phyloP scores from a whole-genome alignment of 176 grass and related monocot genomes.

The Saccharum officinarum region DNA sequence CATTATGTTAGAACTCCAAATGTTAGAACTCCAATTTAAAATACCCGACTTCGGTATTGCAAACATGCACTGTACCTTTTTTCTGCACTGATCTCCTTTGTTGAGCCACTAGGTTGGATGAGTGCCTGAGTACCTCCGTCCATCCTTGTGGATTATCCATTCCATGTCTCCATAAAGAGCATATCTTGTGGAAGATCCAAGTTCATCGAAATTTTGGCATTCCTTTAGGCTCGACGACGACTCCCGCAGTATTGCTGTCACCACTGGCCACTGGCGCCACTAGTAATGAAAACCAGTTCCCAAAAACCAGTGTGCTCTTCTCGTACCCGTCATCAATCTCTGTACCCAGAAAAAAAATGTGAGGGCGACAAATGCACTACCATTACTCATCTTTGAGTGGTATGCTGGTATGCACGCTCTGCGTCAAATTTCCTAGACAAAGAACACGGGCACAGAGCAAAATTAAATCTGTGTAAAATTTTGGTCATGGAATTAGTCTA shows the following conservation, averaged over 20 bases:
- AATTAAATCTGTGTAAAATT: neutral
- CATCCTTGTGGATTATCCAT: neutral
- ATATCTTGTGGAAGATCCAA: conserved; percentile 27
- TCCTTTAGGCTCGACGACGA: neutral
- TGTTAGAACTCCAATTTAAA: neutral
- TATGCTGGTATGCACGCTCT: neutral
- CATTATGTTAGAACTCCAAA: neutral
- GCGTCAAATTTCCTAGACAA: neutral
- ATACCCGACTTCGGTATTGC: neutral
- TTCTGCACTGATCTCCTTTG: neutral
- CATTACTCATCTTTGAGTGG: neutral
- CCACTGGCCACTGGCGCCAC: too few species aligned
- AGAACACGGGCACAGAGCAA: neutral
- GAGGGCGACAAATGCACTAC: neutral
- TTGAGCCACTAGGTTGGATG: neutral
- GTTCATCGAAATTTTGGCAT: neutral
- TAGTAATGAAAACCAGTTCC: neutral
- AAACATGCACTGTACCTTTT: neutral
- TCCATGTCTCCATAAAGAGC: conserved; percentile 13
- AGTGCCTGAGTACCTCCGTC: neutral
- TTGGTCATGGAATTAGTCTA: neutral
- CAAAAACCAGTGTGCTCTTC: neutral
- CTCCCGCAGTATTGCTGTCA: neutral
- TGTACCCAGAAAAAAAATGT: neutral
- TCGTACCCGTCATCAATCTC: neutral